Evolutionary conservation across 2,329 filamentous ascomycete genomes (phyloP).

Genomic region (Xylaria sp.): DNA sequence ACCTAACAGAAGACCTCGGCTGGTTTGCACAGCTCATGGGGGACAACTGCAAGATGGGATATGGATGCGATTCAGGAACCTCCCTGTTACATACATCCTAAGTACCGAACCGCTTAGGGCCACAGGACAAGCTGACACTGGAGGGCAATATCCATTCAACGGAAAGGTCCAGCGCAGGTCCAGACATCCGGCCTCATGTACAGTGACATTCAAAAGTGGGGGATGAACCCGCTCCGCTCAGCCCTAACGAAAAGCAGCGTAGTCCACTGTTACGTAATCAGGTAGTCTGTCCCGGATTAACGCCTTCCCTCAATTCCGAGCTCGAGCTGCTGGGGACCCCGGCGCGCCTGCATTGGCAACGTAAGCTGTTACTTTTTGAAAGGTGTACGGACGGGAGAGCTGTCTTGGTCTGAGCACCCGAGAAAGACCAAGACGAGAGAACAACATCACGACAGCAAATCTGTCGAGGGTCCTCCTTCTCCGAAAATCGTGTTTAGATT

Average conservation of each 20-base stretch:
- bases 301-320: conserved; percentile 20
- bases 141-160: no score
- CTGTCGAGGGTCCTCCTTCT: conserved; percentile 7
- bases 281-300: conserved; percentile 20
- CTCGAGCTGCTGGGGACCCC: background rate
- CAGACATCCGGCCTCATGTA: conserved; percentile 11
- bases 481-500: conserved; percentile 19
- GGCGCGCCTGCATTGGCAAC: conserved; percentile 32
- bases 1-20: no score
- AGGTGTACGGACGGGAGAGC: conserved; percentile 25
- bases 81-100: no score
- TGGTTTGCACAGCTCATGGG: no score
- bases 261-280: no score
- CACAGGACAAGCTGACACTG: background rate
- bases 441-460: conserved; percentile 13
- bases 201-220: conserved; percentile 18
- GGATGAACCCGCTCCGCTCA: conserved; percentile 11
- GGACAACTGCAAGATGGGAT: no score
- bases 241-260: conserved; percentile 8
- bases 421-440: conserved; percentile 11
- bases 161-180: conserved; percentile 3
- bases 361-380: conserved; percentile 37
- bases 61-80: background rate
- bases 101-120: background rate
- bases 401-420: conserved; percentile 21